A percentile compares a stretch with the other conserved stretches of the same genome.
These are phyloP conservation scores for Coffea canephora DNA, from an alignment of 257 asterid species.

Conservation along the genomic window DNA sequence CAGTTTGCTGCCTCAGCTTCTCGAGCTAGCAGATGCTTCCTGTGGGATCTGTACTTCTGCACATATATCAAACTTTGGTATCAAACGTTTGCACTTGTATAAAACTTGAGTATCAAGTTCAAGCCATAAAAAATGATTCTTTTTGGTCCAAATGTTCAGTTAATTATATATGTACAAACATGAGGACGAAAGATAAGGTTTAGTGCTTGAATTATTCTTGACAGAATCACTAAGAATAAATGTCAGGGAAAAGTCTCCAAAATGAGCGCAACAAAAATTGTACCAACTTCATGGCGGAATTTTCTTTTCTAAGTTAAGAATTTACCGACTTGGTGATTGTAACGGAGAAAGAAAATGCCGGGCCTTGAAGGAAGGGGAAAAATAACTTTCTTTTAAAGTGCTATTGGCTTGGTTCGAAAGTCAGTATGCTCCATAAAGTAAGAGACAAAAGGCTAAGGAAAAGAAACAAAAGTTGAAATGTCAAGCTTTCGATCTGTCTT, in stretches of 20 bases:
- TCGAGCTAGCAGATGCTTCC: slow-evolving; percentile 70
- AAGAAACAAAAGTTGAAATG: neutral
- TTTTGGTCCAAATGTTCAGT: neutral
- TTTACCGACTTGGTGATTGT: neutral
- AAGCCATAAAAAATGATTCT: neutral
- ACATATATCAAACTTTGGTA: neutral
- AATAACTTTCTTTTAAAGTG: slow-evolving; percentile 8
- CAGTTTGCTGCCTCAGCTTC: slow-evolving; percentile 86
- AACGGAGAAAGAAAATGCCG: neutral
- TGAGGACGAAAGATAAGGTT: no score
- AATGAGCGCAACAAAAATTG: slow-evolving; percentile 2
- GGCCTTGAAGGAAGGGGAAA: neutral
- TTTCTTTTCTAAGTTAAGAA: neutral
- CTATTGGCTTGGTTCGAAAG: neutral
- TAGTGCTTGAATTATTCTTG: neutral
- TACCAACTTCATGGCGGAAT: neutral
- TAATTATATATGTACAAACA: neutral
- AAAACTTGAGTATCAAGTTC: neutral
- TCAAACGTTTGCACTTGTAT: neutral
- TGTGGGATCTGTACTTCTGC: slow-evolving; percentile 89
- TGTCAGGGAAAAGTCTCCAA: neutral
- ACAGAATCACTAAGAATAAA: neutral
- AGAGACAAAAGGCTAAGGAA: slow-evolving; percentile 8
- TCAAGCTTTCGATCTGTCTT: neutral
- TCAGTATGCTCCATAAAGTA: neutral